Conservation (phyloP, 2,329 filamentous ascomycete species). For the Fusarium musae region DNA sequence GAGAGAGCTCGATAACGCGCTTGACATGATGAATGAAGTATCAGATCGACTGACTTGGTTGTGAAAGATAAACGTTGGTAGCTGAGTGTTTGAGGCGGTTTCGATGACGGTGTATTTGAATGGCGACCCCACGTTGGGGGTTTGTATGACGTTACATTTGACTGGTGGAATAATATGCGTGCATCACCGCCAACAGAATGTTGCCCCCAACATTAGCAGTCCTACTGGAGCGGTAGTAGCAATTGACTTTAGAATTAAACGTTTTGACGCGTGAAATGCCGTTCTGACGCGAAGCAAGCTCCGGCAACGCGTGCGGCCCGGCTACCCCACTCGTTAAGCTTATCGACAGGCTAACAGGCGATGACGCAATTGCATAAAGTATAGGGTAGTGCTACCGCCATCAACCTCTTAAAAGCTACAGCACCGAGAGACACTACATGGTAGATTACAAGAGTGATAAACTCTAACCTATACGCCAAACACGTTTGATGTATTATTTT, state of each 20-base stretch:
- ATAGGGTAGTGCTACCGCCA: neutral
- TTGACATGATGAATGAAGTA: slow-evolving; percentile 26
- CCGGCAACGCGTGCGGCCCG: neutral
- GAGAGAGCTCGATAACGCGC: slow-evolving; percentile 46
- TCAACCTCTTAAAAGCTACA: neutral
- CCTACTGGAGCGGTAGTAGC: too few relatives aligned
- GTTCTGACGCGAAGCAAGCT: neutral
- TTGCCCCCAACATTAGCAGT: slow-evolving; percentile 12
- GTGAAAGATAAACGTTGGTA: neutral
- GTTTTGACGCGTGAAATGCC: neutral
- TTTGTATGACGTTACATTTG: slow-evolving; percentile 16
- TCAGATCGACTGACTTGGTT: neutral
- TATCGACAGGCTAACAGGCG: neutral
- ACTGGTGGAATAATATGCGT: slow-evolving; percentile 30
- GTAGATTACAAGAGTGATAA: neutral
- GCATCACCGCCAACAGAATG: neutral
- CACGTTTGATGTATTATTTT: rapidly evolving
- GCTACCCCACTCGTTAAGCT: slow-evolving; percentile 10
- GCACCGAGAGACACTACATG: rapidly evolving
- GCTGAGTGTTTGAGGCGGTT: slow-evolving; percentile 7
- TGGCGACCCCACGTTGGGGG: slow-evolving; percentile 34
- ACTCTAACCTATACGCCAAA: rapidly evolving
- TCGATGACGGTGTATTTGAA: slow-evolving; percentile 35
- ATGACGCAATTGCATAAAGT: rapidly evolving
- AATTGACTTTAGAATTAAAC: neutral